Conservation (phyloP, 2,329 filamentous ascomycete species). For the Sporothrix brunneoviolacea region DNA sequence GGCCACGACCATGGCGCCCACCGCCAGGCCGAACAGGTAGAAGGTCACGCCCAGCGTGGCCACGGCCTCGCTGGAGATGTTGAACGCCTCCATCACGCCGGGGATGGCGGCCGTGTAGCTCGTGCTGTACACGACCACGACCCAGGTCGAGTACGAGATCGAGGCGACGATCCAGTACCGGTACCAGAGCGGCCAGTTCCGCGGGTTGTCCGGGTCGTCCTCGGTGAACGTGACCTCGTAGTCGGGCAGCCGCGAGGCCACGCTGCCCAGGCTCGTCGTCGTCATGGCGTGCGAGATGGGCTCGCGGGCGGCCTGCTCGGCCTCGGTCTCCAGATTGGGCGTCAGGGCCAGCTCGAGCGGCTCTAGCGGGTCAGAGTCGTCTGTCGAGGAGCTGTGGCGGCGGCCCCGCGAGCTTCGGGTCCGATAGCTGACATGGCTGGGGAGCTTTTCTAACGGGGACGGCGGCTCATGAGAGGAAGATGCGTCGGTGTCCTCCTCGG, state of each 20-base stretch:
- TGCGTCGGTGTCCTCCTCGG: no score
- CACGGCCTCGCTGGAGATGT: conserved; percentile 42
- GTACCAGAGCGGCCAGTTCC: conserved; percentile 57
- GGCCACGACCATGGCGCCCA: conserved; percentile 64
- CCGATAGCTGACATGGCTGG: conserved; percentile 6
- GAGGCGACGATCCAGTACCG: conserved; percentile 32
- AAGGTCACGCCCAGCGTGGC: conserved; percentile 67
- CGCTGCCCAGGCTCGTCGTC: conserved; percentile 32
- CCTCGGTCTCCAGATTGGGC: conserved; percentile 15
- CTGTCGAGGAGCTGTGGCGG: conserved; percentile 9
- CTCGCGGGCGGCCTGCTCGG: conserved; percentile 24
- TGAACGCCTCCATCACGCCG: conserved; percentile 60
- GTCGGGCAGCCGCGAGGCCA: conserved; percentile 38
- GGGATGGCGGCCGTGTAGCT: conserved; percentile 65
- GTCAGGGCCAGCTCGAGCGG: conserved; percentile 19
- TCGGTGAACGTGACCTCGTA: conserved; percentile 65
- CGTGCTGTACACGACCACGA: conserved; percentile 61
- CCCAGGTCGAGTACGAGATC: conserved; percentile 38
- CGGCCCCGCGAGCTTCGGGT: not conserved
- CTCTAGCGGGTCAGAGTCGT: conserved; percentile 19
- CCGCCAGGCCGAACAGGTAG: conserved; percentile 65
- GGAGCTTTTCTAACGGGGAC: not conserved
- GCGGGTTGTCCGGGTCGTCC: conserved; percentile 54
- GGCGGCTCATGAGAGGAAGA: not conserved
- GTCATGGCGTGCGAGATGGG: conserved; percentile 34